Conservation (phyloP, 2,329 filamentous ascomycete species). For the Fusarium sp. region DNA sequence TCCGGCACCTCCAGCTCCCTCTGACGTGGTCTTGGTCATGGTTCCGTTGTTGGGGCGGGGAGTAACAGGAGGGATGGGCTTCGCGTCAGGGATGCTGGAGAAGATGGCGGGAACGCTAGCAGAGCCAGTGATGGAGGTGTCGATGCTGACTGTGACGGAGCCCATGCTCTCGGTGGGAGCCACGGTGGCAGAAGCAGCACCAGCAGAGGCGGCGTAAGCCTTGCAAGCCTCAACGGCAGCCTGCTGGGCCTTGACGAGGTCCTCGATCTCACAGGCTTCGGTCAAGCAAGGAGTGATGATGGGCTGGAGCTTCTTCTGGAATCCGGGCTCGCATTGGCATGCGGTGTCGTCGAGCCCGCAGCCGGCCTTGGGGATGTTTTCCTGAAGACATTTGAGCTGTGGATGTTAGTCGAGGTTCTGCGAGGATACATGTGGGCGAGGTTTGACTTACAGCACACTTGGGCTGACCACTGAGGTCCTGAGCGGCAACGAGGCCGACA, state of each 20-base stretch:
- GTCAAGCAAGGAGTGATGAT: slow-evolving; percentile 51
- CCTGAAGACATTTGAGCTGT: slow-evolving; percentile 52
- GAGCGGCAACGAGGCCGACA: slow-evolving; percentile 55
- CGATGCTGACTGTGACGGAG: slow-evolving; percentile 27
- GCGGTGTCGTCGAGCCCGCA: slow-evolving; percentile 53
- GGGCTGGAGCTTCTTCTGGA: slow-evolving; percentile 49
- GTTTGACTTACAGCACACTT: slow-evolving; percentile 57
- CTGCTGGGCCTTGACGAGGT: slow-evolving; percentile 50
- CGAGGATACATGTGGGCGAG: background rate
- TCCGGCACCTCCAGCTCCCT: slow-evolving; percentile 4
- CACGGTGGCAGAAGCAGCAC: slow-evolving; percentile 16
- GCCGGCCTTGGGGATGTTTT: slow-evolving; percentile 53
- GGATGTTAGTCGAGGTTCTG: slow-evolving; percentile 1
- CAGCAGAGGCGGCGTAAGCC: slow-evolving; percentile 36
- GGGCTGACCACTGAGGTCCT: slow-evolving; percentile 54
- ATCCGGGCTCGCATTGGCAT: slow-evolving; percentile 56
- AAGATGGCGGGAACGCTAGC: slow-evolving; percentile 33
- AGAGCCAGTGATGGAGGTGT: slow-evolving; percentile 31
- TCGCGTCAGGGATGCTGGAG: slow-evolving; percentile 23
- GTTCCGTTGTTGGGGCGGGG: slow-evolving; percentile 30
- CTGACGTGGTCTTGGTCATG: slow-evolving; percentile 12
- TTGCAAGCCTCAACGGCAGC: slow-evolving; percentile 51
- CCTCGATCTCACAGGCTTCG: slow-evolving; percentile 50
- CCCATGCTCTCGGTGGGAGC: slow-evolving; percentile 4
- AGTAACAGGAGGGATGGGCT: slow-evolving; percentile 21